These are phyloP conservation scores for Kandelia obovata DNA, from an alignment of 345 rosid genomes.

Conservation along the genomic window DNA sequence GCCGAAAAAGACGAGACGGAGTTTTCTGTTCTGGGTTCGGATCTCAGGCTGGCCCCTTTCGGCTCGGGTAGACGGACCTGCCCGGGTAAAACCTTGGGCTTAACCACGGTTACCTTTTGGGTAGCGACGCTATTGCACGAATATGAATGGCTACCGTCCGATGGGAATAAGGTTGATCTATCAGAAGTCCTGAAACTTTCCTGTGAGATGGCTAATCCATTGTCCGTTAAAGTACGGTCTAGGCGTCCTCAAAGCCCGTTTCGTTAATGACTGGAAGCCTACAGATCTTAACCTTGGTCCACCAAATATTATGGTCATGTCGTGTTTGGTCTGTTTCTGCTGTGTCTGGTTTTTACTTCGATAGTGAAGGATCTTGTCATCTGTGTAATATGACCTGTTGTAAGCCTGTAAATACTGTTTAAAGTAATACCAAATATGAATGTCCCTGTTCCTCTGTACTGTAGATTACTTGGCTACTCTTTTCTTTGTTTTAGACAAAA, in stretches of 20 bases:
- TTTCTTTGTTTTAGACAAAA: too few species aligned
- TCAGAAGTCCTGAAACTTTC: conserved; percentile 69
- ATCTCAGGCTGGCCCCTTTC: conserved; percentile 77
- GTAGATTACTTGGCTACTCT: too few species aligned
- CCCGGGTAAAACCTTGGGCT: conserved; percentile 71
- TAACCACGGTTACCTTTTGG: conserved; percentile 68
- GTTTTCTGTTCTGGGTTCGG: conserved; percentile 76
- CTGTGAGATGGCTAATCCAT: conserved; percentile 78
- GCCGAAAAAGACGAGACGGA: conserved; percentile 37
- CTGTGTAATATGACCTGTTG: conserved; percentile 5
- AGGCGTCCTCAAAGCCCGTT: conserved; percentile 19
- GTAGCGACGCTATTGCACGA: conserved; percentile 64
- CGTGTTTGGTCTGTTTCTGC: background rate
- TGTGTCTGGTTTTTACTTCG: background rate
- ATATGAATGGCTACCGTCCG: conserved; percentile 52
- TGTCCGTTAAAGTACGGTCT: conserved; percentile 37
- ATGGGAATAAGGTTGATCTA: conserved; percentile 44
- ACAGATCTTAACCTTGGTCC: conserved; percentile 1
- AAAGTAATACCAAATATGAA: background rate
- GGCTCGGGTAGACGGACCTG: conserved; percentile 85
- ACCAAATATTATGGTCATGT: conserved; percentile 2
- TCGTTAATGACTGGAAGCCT: background rate
- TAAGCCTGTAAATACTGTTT: conserved; percentile 12
- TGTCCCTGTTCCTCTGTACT: too few species aligned
- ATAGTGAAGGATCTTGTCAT: background rate